Base-by-base conservation (phyloP, 768 basidiomycete genomes). In the Amanita subjunquillea region DNA sequence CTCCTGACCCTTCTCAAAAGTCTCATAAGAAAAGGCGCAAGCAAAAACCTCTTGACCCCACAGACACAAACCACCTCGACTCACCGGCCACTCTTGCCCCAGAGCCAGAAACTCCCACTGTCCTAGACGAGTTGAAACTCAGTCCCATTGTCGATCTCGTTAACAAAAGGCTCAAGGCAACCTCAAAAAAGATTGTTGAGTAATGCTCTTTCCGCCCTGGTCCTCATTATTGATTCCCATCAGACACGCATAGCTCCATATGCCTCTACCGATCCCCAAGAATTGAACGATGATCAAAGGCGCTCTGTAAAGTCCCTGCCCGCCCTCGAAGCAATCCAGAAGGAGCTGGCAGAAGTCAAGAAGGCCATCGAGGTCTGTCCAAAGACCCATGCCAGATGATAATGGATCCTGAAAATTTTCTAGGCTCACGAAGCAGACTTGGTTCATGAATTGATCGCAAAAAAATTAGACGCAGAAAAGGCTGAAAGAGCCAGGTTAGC, bases 281-380 rank as follows among this genome's bases (percentile, higher is more conserved):
- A 85, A 60, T 77, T 94, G 50, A 90, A 95, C 57, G 88, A 91
- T 39, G 93, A 95, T 67, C 92, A 96, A 69, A 85, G 77, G 57
- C 80, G 83, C 32, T 73, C 77, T 2, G 60, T 93, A 49, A 85
- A 80, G 57, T 82, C 78, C 15, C 79, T 95, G 41, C 78, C 91
- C 8, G 72, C 75, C 5, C 72, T 94, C 20, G 91, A 94, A 61
- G 87, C 83, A 8, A 73, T 83, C 38, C 77, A 83, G 58, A 90
- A 88, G 61, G 92, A 94, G 60, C 69, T 95, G 12, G 82, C 79
- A 23, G 92, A 93, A 53, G 78, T 92, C 41, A 87, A 85, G 66
- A 91, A 87, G 64, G 80, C 77, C 39, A 75, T 93, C 56, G 90
- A 95, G 79, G 92, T 91, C 42, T 38, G 72, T 44, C 29, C 27